Evolutionary conservation across 2,329 filamentous ascomycete genomes (phyloP).

Genomic region (Talaromyces sp.): DNA sequence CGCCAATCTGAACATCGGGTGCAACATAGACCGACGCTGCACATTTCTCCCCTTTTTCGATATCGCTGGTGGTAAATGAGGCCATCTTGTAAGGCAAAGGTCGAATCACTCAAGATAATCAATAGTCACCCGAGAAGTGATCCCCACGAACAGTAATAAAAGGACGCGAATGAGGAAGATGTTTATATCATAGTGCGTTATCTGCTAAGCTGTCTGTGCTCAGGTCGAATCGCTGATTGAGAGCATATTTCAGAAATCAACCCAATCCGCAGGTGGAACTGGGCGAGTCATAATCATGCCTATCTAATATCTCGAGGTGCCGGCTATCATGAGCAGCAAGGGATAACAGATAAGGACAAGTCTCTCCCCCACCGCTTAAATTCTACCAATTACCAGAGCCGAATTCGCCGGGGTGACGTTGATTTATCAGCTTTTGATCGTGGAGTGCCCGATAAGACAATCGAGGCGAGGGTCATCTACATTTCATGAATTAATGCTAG

Average conservation of each 20-base stretch:
- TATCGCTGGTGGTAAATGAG: not conserved
- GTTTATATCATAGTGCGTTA: not conserved
- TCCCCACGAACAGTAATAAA: not conserved
- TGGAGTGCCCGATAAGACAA: not conserved
- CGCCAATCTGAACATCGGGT: not conserved
- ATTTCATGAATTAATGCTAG: not conserved
- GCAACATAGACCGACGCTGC: not conserved
- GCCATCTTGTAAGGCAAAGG: not conserved
- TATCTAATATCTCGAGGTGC: not conserved
- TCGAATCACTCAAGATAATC: not conserved
- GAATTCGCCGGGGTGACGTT: not conserved
- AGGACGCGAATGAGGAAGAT: not conserved
- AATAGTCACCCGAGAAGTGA: not conserved
- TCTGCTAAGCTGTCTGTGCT: not conserved
- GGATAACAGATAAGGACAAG: not conserved
- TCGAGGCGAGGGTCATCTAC: not conserved
- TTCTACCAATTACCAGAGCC: not conserved
- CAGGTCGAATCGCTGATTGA: not conserved
- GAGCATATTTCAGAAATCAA: not conserved
- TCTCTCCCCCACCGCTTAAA: not conserved
- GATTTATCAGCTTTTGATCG: not conserved
- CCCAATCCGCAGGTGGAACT: not conserved
- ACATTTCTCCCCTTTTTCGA: not conserved
- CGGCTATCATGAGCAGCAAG: not conserved
- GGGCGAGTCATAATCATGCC: not conserved